A percentile compares a stretch with the other conserved stretches of the same genome.
Conservation (phyloP, 2,329 filamentous ascomycete species). For the Colletotrichum melonis region DNA sequence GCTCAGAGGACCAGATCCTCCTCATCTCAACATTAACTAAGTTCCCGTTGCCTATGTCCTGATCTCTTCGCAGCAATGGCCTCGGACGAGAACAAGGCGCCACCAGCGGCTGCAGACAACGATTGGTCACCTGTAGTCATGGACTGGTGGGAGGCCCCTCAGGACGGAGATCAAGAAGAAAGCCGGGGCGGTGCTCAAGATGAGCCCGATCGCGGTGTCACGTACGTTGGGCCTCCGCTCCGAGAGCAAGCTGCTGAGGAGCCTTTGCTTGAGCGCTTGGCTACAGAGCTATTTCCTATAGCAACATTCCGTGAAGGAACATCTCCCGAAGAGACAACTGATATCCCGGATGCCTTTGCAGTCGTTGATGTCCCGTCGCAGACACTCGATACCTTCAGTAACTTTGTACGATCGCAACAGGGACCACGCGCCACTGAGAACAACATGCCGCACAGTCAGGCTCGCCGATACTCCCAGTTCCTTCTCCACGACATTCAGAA, state of each 20-base stretch:
- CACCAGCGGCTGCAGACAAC: neutral
- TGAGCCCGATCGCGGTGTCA: neutral
- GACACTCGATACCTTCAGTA: neutral
- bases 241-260: neutral
- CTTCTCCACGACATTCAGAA: constrained; percentile 37
- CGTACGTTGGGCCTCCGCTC: neutral
- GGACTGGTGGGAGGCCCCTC: neutral
- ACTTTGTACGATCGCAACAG: neutral
- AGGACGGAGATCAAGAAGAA: neutral
- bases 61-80: neutral
- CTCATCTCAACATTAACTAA: neutral
- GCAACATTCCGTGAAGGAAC: too few relatives aligned
- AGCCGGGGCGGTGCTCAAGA: too few relatives aligned
- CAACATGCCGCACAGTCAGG: constrained; percentile 19
- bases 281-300: too few relatives aligned
- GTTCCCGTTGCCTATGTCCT: neutral
- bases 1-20: neutral
- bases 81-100: neutral
- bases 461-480: constrained; percentile 14
- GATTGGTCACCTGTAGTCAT: too few relatives aligned
- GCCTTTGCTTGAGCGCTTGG: too few relatives aligned
- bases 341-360: neutral
- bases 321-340: neutral
- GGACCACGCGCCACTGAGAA: neutral
- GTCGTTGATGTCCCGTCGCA: neutral